These are phyloP conservation scores for Lyophyllum decastes DNA, from an alignment of 768 basidiomycete genomes.

Conservation along the genomic window DNA sequence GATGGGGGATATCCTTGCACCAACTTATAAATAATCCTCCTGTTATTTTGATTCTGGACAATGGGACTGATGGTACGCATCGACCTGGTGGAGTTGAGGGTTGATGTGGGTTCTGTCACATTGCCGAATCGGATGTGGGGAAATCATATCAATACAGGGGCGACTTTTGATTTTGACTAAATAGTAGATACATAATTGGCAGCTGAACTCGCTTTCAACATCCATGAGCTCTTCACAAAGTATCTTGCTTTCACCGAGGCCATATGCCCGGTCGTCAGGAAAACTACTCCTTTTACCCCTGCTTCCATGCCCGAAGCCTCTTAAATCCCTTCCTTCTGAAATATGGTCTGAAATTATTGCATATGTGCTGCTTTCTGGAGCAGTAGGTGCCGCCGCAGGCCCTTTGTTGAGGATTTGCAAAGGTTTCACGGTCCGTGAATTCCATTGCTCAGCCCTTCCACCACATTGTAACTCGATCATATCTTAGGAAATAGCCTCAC, in stretches of 20 bases:
- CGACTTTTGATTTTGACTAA: no score
- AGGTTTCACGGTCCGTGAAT: conserved; percentile 42
- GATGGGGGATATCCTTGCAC: conserved; percentile 64
- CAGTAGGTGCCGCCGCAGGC: conserved; percentile 26
- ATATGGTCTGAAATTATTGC: conserved; percentile 69
- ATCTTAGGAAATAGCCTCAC: conserved; percentile 62
- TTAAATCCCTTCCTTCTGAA: conserved; percentile 65
- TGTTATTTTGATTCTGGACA: neutral
- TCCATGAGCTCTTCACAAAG: conserved; percentile 35
- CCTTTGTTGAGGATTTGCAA: conserved; percentile 45
- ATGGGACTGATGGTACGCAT: neutral
- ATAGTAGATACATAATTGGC: neutral
- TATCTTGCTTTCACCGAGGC: conserved; percentile 67
- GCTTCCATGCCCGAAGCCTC: conserved; percentile 52
- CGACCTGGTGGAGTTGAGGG: no score
- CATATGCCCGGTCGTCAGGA: conserved; percentile 60
- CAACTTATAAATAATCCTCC: conserved; percentile 18
- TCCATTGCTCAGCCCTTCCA: neutral
- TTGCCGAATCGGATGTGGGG: no score
- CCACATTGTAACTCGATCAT: neutral
- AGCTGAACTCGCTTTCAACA: neutral
- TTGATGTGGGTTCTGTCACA: no score
- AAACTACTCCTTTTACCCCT: conserved; percentile 68
- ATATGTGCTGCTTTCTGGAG: conserved; percentile 30
- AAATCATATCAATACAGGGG: no score